Evolutionary conservation across 352 stramenopile genomes (phyloP), one percentile per base, ranked within the genome.

Genomic region (Globisporangium barbulae): DNA sequence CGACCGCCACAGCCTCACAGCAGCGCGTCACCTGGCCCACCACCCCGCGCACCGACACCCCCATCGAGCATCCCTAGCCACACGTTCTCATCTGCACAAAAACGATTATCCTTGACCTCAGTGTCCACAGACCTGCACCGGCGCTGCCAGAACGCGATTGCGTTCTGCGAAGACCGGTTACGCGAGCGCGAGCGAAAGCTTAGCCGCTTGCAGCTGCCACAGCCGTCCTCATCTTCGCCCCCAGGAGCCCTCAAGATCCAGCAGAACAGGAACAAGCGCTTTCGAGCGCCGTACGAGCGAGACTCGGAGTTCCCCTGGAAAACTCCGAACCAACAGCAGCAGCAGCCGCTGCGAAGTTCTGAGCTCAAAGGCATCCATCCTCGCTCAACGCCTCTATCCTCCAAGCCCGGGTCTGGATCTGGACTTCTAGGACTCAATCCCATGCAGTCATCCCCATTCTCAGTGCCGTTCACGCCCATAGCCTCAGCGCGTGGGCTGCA

Each of bases 101-200:
- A 30, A 30, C 42, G 42, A 5, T 54, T 25, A 5, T 22, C 47
- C 25, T 8, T 21, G 1, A 42, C 55, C 19, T 10, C 54, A 22
- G 35, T 8, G 37, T 25, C 54, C 19, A 13, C 41, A 52, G 66
- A 84, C 31, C 66, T 88, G 37, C 70, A 85, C 64, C 71, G 64
- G 30, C 69, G 77, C 13, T 82, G 77, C 35, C 63, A 70, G n/a
- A 69, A 77, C 33, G 77, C 77, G 4, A 79, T 78, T 22, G 35
- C 72, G 30, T 64, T 68, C n/a, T 85, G 70, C 44, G 68, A 81
- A 42, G 52, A 61, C 49, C 63, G 74, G 45, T 13, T 83, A 58
- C 70, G 70, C 31, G 71, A 90, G 63, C 67, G 72, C 2, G 68
- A 83, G 56, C 57, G 58, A 21, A 78, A 78, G 55, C 69, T 85